phyloP scores from a whole-genome alignment of 2,329 filamentous ascomycete species.

The Scedosporium minutisporum region DNA sequence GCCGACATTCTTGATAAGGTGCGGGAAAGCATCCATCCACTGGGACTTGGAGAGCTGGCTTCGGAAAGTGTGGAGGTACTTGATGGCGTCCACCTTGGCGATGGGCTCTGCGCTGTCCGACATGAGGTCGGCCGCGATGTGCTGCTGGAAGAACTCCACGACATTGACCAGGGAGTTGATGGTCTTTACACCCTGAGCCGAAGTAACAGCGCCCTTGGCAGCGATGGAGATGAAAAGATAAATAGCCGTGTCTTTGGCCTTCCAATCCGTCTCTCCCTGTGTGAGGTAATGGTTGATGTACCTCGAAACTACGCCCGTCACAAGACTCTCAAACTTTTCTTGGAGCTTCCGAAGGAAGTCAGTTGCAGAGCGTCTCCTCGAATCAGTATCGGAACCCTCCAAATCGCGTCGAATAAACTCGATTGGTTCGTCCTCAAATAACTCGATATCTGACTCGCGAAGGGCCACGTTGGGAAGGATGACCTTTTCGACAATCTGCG shows the following conservation, averaged over 20 bases:
- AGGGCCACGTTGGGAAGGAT: conserved; percentile 87
- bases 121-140: conserved; percentile 83
- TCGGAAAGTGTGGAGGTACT: conserved; percentile 94
- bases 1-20: conserved; percentile 82
- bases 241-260: conserved; percentile 94
- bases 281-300: conserved; percentile 83
- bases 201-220: conserved; percentile 79
- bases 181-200: conserved; percentile 80
- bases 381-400: conserved; percentile 94
- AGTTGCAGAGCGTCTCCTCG: conserved; percentile 80
- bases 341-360: conserved; percentile 87
- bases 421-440: conserved; percentile 97
- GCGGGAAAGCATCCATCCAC: conserved; percentile 81
- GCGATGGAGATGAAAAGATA: conserved; percentile 94
- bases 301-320: conserved; percentile 76
- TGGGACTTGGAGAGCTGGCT: conserved; percentile 87
- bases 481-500: conserved; percentile 89
- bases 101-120: conserved; percentile 67
- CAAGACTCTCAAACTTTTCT: conserved; percentile 75
- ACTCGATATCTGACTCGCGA: conserved; percentile 85
- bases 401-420: conserved; percentile 94
- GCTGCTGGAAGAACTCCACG: conserved; percentile 86
- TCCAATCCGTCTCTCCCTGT: conserved; percentile 79
- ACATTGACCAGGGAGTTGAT: conserved; percentile 84
- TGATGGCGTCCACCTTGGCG: conserved; percentile 94